Base-by-base conservation (phyloP, 2,329 filamentous ascomycete genomes). In the Pseudogymnoascus sp. region DNA sequence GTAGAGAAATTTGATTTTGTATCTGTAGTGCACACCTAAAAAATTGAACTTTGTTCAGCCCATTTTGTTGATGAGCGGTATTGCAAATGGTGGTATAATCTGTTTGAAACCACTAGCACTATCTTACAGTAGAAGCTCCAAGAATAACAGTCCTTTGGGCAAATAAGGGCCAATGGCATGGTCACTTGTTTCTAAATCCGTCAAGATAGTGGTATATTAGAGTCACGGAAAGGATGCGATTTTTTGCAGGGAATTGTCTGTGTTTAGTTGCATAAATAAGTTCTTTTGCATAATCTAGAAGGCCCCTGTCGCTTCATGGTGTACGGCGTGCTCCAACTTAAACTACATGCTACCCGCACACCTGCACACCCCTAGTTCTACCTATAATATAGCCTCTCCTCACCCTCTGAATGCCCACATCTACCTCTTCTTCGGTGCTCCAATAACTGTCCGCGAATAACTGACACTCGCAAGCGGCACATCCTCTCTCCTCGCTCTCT, bases 401-500 rank as follows among this genome's bases (percentile, higher is more conserved):
- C 46, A 53, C n/a, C 1, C 14, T 12, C n/a, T 36, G 1, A 1
- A 34, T 56, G 21, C 28, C 23, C 3, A 14, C 1, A 2, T 1
- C n/a, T 56, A 56, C 8, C 50, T 56, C 50, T 56, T 73, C 64
- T 74, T 75, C 1, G 74, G 74, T 5, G 73, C 74, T 23, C 69
- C 70, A 34, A 75, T 70, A 2, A 75, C 68, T n/a, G 70, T 71
- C 44, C 73, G 68, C 5, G 72, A 74, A 61, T 75, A 75, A 1
- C 71, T 67, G 21, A 70, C 73, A 68, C 69, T 75, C 21, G 64
- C 68, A 63, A 70, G 66, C 2, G 61, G 65, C 12, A 71, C 68
- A 34, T 72, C 70, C 31, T 67, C 64, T 63, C 83, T 79, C 65
- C 80, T 79, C 42, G 74, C 77, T 59, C 78, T 80, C 73, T 88